These are phyloP conservation scores for Candida maris DNA, from an alignment of 805 yeast genomes.

Conservation along the genomic window DNA sequence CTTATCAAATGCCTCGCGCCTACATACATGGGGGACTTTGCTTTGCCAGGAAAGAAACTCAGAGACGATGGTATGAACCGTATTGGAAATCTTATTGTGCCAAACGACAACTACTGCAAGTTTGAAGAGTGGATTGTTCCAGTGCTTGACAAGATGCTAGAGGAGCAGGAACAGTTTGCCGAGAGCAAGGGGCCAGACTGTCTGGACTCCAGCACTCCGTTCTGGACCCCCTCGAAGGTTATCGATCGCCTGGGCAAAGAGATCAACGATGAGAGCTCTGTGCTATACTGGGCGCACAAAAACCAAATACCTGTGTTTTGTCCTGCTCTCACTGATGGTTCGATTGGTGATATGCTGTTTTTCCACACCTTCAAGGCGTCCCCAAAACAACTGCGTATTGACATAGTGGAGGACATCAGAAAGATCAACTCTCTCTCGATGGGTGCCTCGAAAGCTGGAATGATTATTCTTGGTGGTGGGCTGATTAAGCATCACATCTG, in stretches of 20 bases:
- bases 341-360: conserved; percentile 97
- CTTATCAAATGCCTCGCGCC: conserved; percentile 95
- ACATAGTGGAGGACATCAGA: conserved; percentile 92
- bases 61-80: conserved; percentile 97
- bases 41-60: conserved; percentile 72
- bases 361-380: conserved; percentile 96
- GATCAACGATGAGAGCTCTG: conserved; percentile 89
- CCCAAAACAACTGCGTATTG: conserved; percentile 84
- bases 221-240: conserved; percentile 93
- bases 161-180: conserved; percentile 78
- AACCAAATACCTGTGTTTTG: conserved; percentile 95
- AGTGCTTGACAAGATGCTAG: conserved; percentile 76
- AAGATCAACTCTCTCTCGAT: conserved; percentile 88
- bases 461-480: conserved; percentile 96
- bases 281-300: conserved; percentile 96
- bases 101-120: conserved; percentile 95
- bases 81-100: conserved; percentile 94
- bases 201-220: conserved; percentile 62
- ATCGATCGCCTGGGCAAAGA: conserved; percentile 94
- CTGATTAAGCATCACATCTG: conserved; percentile 94
- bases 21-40: conserved; percentile 89
- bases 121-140: conserved; percentile 99
- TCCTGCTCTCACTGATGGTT: conserved; percentile 97
- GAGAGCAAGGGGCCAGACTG: conserved; percentile 48
- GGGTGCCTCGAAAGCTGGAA: conserved; percentile 93